Evolutionary conservation across 2,329 filamentous ascomycete species (phyloP).

Genomic region (Colletotrichum siamense): DNA sequence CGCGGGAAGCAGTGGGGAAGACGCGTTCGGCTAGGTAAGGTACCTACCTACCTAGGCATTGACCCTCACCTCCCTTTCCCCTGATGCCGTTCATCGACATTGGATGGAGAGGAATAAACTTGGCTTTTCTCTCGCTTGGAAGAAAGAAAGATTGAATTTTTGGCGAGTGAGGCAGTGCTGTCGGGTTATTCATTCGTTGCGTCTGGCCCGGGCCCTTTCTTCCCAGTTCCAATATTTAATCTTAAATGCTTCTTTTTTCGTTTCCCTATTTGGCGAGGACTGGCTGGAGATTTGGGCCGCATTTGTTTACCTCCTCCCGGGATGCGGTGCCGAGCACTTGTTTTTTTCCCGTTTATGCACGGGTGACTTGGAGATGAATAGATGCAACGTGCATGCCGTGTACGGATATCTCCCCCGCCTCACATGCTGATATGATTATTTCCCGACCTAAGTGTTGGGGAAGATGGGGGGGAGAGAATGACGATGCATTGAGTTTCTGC

Average conservation of each 20-base stretch:
- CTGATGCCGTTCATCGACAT: background rate
- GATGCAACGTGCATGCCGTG: background rate
- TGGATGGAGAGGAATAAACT: background rate
- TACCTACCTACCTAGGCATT: background rate
- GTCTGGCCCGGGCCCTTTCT: background rate
- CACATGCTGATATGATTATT: background rate
- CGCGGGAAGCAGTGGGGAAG: background rate
- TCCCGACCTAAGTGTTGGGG: background rate
- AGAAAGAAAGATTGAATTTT: background rate
- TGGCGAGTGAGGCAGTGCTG: background rate
- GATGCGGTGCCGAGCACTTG: background rate
- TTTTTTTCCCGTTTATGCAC: background rate
- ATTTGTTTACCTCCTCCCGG: background rate
- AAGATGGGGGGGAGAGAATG: background rate
- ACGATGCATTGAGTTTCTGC: background rate
- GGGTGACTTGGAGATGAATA: background rate
- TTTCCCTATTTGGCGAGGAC: background rate
- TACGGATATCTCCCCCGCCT: background rate
- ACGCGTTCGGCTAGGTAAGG: background rate
- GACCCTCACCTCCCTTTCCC: background rate
- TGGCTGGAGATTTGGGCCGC: background rate
- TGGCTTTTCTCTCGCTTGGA: background rate
- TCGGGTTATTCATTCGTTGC: background rate
- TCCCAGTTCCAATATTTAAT: background rate
- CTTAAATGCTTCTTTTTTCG: background rate